phyloP scores from a whole-genome alignment of 345 rosid genomes.

The Rhodamnia argentea region DNA sequence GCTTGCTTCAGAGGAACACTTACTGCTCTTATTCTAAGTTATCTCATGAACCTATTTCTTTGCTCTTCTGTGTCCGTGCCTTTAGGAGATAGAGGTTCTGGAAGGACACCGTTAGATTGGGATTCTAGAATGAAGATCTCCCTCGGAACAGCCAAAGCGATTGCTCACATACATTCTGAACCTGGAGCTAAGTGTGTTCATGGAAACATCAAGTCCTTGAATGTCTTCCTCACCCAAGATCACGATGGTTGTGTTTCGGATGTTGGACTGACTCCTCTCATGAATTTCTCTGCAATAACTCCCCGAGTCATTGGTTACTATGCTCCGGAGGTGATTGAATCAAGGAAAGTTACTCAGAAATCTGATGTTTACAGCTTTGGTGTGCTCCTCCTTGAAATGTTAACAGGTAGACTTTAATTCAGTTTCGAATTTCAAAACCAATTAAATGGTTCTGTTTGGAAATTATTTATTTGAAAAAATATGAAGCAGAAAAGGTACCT shows the following conservation, averaged over 20 bases:
- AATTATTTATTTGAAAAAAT: neutral
- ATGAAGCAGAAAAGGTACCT: neutral
- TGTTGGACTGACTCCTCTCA: slow-evolving; percentile 44
- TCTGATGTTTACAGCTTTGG: slow-evolving; percentile 87
- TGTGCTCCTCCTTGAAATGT: slow-evolving; percentile 68
- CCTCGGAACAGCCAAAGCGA: slow-evolving; percentile 52
- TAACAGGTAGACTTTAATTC: slow-evolving; percentile 29
- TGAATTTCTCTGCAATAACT: slow-evolving; percentile 35
- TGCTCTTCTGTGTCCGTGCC: neutral
- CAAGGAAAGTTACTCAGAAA: slow-evolving; percentile 44
- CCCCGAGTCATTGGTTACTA: slow-evolving; percentile 51
- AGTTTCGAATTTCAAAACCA: neutral
- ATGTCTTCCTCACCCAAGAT: slow-evolving; percentile 51
- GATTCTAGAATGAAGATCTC: slow-evolving; percentile 55
- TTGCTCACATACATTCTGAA: slow-evolving; percentile 46
- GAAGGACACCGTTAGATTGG: slow-evolving; percentile 48
- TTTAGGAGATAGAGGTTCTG: slow-evolving; percentile 3
- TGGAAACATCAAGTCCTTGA: slow-evolving; percentile 72
- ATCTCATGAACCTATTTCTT: neutral
- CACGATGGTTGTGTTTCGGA: slow-evolving; percentile 60
- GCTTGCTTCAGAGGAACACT: neutral
- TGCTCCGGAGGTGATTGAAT: slow-evolving; percentile 69
- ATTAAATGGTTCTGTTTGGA: neutral
- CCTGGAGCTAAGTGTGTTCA: slow-evolving; percentile 38
- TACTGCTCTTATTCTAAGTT: neutral